Evolutionary conservation across 2,329 filamentous ascomycete species (phyloP).

Genomic region (Cercospora sp.): DNA sequence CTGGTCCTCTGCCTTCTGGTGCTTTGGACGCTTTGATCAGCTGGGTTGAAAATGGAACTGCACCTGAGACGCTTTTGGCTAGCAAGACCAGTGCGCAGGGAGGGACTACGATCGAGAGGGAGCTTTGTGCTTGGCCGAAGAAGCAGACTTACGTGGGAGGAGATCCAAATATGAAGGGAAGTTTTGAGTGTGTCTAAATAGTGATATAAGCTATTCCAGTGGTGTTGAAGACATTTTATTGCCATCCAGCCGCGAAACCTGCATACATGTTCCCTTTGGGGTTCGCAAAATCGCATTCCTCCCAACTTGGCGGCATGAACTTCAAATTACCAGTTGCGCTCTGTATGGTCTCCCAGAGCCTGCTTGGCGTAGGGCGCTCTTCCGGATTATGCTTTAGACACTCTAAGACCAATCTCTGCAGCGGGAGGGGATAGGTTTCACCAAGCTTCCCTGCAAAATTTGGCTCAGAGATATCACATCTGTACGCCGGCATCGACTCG

Average conservation of each 20-base stretch:
- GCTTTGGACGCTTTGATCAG: slow-evolving; percentile 25
- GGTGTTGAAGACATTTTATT: background rate
- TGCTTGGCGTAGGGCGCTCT: background rate
- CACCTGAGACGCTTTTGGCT: slow-evolving; percentile 28
- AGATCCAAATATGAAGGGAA: slow-evolving; percentile 5
- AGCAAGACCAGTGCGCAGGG: background rate
- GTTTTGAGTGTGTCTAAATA: slow-evolving; percentile 18
- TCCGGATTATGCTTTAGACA: background rate
- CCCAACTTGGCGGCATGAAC: too few species aligned
- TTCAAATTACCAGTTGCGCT: background rate
- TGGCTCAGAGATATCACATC: background rate
- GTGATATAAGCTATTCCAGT: background rate
- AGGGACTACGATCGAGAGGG: slow-evolving; percentile 2
- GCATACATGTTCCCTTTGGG: background rate
- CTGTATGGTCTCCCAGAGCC: background rate
- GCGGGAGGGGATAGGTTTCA: background rate
- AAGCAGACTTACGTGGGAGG: slow-evolving; percentile 23
- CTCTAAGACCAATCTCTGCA: background rate
- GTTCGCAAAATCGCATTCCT: too few species aligned
- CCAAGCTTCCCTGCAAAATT: background rate
- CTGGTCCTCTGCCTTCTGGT: slow-evolving; percentile 30
- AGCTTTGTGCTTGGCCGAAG: slow-evolving; percentile 23
- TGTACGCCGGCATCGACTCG: background rate
- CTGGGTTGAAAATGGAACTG: slow-evolving; percentile 37
- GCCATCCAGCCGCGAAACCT: background rate